Evolutionary conservation across 257 asterid species (phyloP).

Genomic region (Handroanthus guayacan): DNA sequence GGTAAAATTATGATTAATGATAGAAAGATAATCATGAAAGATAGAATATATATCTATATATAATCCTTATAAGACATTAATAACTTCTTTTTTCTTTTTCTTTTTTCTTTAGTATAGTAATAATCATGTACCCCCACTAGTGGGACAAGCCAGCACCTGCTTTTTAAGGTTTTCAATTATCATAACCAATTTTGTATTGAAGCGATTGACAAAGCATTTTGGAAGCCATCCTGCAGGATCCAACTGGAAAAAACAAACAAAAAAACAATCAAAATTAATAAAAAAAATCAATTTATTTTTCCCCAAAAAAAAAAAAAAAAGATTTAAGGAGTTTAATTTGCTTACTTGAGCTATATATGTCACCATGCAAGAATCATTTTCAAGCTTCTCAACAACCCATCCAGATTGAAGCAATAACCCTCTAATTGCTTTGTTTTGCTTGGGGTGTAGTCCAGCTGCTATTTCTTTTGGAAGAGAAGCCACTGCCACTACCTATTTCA

Average conservation of each 20-base stretch:
- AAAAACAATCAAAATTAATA: neutral
- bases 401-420: constrained; percentile 86
- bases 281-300: neutral
- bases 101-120: constrained; percentile 19
- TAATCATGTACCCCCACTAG: constrained; percentile 48
- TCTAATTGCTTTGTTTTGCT: constrained; percentile 79
- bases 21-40: constrained; percentile 17
- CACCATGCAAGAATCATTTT: constrained; percentile 84
- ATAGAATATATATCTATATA: constrained; percentile 3
- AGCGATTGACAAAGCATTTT: constrained; percentile 86
- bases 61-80: constrained; percentile 11
- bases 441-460: constrained; percentile 87
- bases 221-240: constrained; percentile 99
- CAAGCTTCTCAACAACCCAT: constrained; percentile 94
- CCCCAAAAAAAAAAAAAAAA: neutral
- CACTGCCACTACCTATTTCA: constrained; percentile 83
- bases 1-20: constrained; percentile 26
- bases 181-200: constrained; percentile 87
- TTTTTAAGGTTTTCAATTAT: constrained; percentile 88
- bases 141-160: constrained; percentile 81
- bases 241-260: constrained; percentile 53
- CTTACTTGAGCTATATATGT: constrained; percentile 90
- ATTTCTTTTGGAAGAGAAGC: constrained; percentile 95
- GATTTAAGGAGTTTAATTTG: neutral
- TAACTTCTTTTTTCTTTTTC: neutral